A percentile compares a stretch with the other conserved stretches of the same genome.
phyloP scores from a whole-genome alignment of 1,284 basidiomycete genomes.

The Schizophyllum commune region DNA sequence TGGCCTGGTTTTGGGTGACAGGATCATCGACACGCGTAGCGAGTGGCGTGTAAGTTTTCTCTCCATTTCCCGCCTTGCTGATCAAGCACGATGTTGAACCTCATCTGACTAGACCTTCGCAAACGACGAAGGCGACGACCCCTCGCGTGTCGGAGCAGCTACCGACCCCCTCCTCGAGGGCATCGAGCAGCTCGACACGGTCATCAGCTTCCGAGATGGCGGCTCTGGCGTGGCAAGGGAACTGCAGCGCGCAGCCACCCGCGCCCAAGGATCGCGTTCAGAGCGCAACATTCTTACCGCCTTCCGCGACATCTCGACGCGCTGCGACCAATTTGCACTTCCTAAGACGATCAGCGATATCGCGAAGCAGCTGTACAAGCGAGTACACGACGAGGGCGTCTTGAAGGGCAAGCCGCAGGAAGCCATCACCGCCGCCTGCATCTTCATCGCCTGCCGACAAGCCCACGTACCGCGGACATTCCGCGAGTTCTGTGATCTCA shows the following conservation, averaged over 20 bases:
- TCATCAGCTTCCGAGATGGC: constrained; percentile 92
- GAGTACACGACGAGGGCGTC: constrained; percentile 92
- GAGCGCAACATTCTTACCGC: constrained; percentile 83
- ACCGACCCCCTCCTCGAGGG: constrained; percentile 91
- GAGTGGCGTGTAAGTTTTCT: constrained; percentile 82
- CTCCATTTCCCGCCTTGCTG: constrained; percentile 15
- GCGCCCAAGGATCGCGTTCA: constrained; percentile 67
- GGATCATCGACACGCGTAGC: constrained; percentile 95
- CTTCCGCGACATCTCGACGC: constrained; percentile 86
- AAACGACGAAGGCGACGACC: constrained; percentile 98
- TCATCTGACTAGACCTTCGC: constrained; percentile 79
- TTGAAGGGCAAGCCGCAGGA: constrained; percentile 88
- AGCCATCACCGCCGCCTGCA: constrained; percentile 94
- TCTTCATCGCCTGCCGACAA: constrained; percentile 96
- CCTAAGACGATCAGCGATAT: constrained; percentile 94
- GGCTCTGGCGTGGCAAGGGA: constrained; percentile 89
- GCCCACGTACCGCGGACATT: constrained; percentile 93
- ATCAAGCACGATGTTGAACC: constrained; percentile 7
- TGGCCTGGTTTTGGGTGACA: constrained; percentile 91
- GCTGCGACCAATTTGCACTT: constrained; percentile 94
- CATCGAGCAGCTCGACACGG: constrained; percentile 88
- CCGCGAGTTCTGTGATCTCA: constrained; percentile 91
- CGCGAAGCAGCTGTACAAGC: constrained; percentile 94
- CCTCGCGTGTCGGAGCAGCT: constrained; percentile 98
- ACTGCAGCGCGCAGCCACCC: constrained; percentile 85